A percentile compares a stretch with the other conserved stretches of the same genome.
Evolutionary conservation across 306 rosid species (phyloP).

Genomic region (Oxytropis ochrocephala): DNA sequence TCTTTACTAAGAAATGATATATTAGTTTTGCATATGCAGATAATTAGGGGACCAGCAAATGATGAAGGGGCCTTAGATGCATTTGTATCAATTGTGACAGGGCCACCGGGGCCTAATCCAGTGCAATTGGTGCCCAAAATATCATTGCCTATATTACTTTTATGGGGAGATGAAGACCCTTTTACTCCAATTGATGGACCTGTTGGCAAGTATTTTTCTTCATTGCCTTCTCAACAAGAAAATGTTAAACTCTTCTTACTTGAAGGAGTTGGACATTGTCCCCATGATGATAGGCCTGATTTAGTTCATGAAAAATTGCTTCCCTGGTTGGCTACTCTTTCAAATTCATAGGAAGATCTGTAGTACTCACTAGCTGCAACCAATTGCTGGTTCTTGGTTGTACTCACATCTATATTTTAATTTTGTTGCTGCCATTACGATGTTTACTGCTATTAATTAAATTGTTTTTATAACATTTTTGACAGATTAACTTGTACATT

Average conservation of each 20-base stretch:
- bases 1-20: not conserved
- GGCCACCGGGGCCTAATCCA: conserved; percentile 92
- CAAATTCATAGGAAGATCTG: conserved; percentile 23
- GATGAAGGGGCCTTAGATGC: conserved; percentile 81
- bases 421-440: too few species aligned
- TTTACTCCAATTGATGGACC: conserved; percentile 97
- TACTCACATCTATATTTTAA: too few species aligned
- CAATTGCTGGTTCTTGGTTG: not conserved
- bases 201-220: conserved; percentile 71
- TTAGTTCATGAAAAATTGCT: conserved; percentile 73
- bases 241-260: conserved; percentile 55
- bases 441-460: too few species aligned
- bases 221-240: conserved; percentile 43
- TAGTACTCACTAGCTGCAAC: not conserved
- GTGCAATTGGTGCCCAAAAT: conserved; percentile 64
- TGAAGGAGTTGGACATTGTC: conserved; percentile 91
- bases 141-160: conserved; percentile 56
- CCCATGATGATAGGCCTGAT: conserved; percentile 86
- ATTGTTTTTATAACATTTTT: too few species aligned
- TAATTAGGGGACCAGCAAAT: conserved; percentile 69
- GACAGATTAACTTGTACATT: too few species aligned
- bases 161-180: conserved; percentile 91
- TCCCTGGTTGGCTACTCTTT: conserved; percentile 73
- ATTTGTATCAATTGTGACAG: conserved; percentile 73
- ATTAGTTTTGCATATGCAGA: conserved; percentile 37